Base-by-base conservation (phyloP, 805 yeast genomes). In the Ogataea neopini region DNA sequence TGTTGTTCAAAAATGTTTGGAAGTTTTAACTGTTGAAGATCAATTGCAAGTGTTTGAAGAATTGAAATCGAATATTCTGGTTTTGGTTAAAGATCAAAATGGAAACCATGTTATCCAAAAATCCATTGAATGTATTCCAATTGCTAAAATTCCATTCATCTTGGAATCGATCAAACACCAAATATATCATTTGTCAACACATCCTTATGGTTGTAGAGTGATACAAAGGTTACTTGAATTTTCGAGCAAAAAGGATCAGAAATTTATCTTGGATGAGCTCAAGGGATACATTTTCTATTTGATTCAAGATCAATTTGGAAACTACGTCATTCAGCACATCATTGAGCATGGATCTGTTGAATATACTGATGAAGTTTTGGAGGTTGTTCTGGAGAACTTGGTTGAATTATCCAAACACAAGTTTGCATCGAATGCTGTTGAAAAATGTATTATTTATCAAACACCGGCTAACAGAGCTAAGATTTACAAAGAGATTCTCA, bases 41-140 rank as follows among this genome's bases (percentile, higher is more conserved):
- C 94, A 88, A 66, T 74, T 84, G 22, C 67, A 67, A 28, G 74
- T 94, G 26, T 81, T 89, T 43, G 72, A 74, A 20, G 99, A 94
- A 68, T 72, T 94, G 51, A 79, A 75, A 44, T 54, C 56, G 8
- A 74, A 76, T 52, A 81, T 86, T 19, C 60, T 83, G 44, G 76
- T 77, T 48, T 79, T 92, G 67, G 87, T 92, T 50, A 89, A 89
- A 63, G 98, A 94, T 67, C 98, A 92, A 71, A 94, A 94, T 67
- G 99, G 98, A 54, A 94, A 94, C 66, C 99, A 94, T 67, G 99
- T 94, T 14, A 86, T 94, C 53, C 99, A 94, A 70, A 92, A 91
- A 65, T 84, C 96, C 1, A 88, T 94, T 57, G 99, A 94, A 68
- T 73, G 80, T 50, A 81, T 91, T 43, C 94, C 96, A 4, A 80